Percentiles rank a stretch among this genome's conserved stretches.
Evolutionary conservation across 2,329 filamentous ascomycete species (phyloP).

Genomic region (Exophiala sp.): DNA sequence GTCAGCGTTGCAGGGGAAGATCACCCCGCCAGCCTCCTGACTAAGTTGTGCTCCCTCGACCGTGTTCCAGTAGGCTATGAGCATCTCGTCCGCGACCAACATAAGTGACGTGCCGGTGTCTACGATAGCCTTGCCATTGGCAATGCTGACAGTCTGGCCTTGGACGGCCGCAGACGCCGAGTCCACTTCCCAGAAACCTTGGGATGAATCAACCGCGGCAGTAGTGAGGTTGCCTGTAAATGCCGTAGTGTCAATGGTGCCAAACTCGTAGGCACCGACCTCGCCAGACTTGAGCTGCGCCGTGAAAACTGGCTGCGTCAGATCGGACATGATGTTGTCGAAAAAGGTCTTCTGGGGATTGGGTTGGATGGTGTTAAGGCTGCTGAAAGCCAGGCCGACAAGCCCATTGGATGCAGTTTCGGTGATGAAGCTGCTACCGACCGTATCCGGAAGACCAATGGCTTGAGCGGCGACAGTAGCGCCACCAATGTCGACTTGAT

Average conservation of each 20-base stretch:
- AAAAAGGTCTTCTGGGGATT: conserved; percentile 65
- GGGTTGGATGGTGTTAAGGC: conserved; percentile 60
- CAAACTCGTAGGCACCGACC: conserved; percentile 67
- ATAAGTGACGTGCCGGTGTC: conserved; percentile 66
- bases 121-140: conserved; percentile 48
- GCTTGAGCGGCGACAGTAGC: conserved; percentile 56
- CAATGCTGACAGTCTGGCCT: conserved; percentile 34
- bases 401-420: conserved; percentile 63
- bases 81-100: conserved; percentile 53
- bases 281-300: conserved; percentile 58
- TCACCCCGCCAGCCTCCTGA: conserved; percentile 43
- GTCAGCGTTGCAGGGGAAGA: conserved; percentile 52
- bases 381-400: conserved; percentile 61
- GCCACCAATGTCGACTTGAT: conserved; percentile 62
- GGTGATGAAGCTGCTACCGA: conserved; percentile 53
- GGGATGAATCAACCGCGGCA: conserved; percentile 53
- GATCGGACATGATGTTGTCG: conserved; percentile 57
- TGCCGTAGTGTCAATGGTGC: conserved; percentile 58
- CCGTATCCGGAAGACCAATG: conserved; percentile 58
- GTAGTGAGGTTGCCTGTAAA: conserved; percentile 59
- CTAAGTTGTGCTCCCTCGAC: conserved; percentile 50
- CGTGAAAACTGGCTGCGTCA: conserved; percentile 64
- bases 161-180: conserved; percentile 54
- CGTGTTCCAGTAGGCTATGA: conserved; percentile 53
- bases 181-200: conserved; percentile 65